A percentile compares a stretch with the other conserved stretches of the same genome.
phyloP scores from a whole-genome alignment of 306 rosid genomes.

The Acacia crassicarpa region DNA sequence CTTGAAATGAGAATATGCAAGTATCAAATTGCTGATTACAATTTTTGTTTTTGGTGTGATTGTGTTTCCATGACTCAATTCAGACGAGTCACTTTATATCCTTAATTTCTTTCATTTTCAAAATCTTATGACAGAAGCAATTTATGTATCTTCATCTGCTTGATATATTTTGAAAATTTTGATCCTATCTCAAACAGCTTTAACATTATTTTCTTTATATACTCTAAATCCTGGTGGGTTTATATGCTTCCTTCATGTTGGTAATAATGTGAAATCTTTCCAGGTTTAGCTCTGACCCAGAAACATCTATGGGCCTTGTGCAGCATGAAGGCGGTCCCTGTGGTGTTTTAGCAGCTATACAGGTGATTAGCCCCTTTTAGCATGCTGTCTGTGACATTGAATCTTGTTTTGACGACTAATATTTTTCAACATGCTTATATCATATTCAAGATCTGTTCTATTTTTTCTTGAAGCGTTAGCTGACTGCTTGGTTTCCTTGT shows the following conservation, averaged over 20 bases:
- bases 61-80: neutral
- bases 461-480: neutral
- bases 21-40: neutral
- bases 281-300: conserved; percentile 72
- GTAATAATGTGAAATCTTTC: conserved; percentile 42
- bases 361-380: conserved; percentile 59
- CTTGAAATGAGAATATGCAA: neutral
- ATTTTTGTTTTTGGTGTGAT: neutral
- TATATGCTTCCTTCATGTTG: conserved; percentile 34
- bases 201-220: conserved; percentile 23
- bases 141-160: conserved; percentile 7
- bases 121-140: conserved; percentile 15
- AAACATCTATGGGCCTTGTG: conserved; percentile 94
- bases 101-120: conserved; percentile 11
- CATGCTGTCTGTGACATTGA: conserved; percentile 15
- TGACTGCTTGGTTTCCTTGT: neutral
- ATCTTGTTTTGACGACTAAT: neutral
- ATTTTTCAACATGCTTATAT: conserved; percentile 12
- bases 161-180: conserved; percentile 4
- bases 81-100: neutral
- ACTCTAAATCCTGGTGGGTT: conserved; percentile 23
- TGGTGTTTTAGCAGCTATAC: conserved; percentile 98
- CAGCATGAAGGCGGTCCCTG: conserved; percentile 99
- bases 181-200: conserved; percentile 6
- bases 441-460: neutral